Evolutionary conservation across 2,329 filamentous ascomycete genomes (phyloP), one percentile per base, ranked within the genome.

Genomic region (Diaporthe citri): DNA sequence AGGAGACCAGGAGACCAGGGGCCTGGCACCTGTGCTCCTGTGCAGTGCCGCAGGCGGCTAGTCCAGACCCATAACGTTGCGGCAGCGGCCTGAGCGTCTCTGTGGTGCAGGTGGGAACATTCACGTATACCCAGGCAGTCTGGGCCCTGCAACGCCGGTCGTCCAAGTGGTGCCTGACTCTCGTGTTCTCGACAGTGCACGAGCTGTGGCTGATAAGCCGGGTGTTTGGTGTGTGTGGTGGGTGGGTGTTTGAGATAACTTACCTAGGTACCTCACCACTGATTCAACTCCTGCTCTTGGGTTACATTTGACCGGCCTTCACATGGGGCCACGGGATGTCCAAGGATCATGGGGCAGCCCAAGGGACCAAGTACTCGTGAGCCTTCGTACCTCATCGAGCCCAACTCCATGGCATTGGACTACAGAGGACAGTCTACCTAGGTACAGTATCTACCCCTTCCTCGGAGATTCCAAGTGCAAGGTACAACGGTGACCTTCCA

Each of bases 251-350:
- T 69, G n/a, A 41, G 34, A 51, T 67, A 48, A 69, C 46, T 39
- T 41, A 25, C 48, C 43, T 66, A n/a, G 48, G 48, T 25, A 51
- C 48, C 52, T 55, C 64, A 69, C 64, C 64, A 69, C 46, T 69
- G 64, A 69, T 69, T 69, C 64, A 69, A 69, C 64, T 69, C 31
- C 31, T 69, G 64, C 64, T 39, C 46, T 69, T 69, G 64, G 64
- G 64, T 69, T 69, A 55, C 64, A 69, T 69, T 55, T 8, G 31
- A 69, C 20, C 46, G 31, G 62, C 34, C 62, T 67, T 39, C 48
- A 52, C 34, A 69, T 69, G 64, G 64, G 59, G 46, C 22, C 64
- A 69, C 64, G 46, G 48, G 46, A 69, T 69, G 46, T 41, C 64
- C 43, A 52, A 52, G 60, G 60, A 64, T 64, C 60, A 64, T 64